A percentile compares a stretch with the other conserved stretches of the same genome.
phyloP scores from a whole-genome alignment of 1,139 yeast species.

The Suhomyces bribrorum region DNA sequence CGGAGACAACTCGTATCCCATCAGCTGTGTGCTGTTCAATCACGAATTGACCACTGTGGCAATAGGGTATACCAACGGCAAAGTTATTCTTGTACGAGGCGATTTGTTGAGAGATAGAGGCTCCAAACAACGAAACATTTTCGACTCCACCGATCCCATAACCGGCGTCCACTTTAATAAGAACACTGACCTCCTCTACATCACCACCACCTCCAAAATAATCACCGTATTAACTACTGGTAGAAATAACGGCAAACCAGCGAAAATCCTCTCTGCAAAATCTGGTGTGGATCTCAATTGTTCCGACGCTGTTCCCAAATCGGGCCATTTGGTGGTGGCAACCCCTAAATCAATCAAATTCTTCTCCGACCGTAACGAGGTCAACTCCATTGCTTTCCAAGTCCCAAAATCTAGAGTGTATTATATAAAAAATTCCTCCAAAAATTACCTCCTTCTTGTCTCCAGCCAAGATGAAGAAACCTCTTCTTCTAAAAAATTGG shows the following conservation, averaged over 20 bases:
- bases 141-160: constrained; percentile 72
- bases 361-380: constrained; percentile 57
- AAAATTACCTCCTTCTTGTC: constrained; percentile 56
- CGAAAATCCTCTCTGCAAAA: constrained; percentile 57
- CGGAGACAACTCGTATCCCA: constrained; percentile 69
- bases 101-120: constrained; percentile 89
- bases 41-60: constrained; percentile 66
- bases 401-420: constrained; percentile 57
- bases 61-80: constrained; percentile 86
- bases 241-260: constrained; percentile 69
- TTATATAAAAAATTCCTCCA: constrained; percentile 29
- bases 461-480: constrained; percentile 44
- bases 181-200: constrained; percentile 49
- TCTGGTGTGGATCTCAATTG: constrained; percentile 77
- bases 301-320: constrained; percentile 42
- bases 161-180: constrained; percentile 69
- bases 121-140: constrained; percentile 78
- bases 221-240: constrained; percentile 79
- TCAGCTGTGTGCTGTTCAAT: constrained; percentile 63
- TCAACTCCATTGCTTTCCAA: constrained; percentile 59
- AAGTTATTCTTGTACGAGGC: constrained; percentile 79
- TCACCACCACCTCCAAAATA: constrained; percentile 69
- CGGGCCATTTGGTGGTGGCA: constrained; percentile 54
- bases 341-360: constrained; percentile 52
- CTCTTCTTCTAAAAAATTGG: constrained; percentile 13